Evolutionary conservation across 1,284 basidiomycete genomes (phyloP).

Genomic region (Tilletia indica): DNA sequence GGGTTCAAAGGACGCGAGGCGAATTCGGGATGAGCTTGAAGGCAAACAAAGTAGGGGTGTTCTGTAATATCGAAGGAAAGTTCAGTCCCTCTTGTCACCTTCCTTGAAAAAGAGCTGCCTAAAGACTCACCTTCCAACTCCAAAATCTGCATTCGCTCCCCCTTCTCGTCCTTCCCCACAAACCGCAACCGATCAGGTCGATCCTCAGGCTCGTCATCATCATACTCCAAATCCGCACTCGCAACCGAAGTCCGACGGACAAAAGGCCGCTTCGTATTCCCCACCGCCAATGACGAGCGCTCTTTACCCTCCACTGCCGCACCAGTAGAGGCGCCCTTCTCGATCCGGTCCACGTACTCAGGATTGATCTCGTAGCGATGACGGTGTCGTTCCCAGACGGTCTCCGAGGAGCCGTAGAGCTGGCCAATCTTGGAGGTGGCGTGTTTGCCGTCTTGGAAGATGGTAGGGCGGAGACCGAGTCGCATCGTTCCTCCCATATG

Average conservation of each 20-base stretch:
- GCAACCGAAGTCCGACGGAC: constrained; percentile 1
- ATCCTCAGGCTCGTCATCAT: constrained; percentile 11
- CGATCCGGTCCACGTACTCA: constrained; percentile 72
- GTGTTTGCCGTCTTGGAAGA: constrained; percentile 69
- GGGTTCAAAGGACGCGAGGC: constrained; percentile 98
- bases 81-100: constrained; percentile 46
- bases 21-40: constrained; percentile 98
- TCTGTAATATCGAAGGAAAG: constrained; percentile 59
- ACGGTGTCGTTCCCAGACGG: constrained; percentile 94
- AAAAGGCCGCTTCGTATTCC: constrained; percentile 36
- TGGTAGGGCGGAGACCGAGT: constrained; percentile 86
- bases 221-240: constrained; percentile 9
- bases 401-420: constrained; percentile 79
- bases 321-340: constrained; percentile 45
- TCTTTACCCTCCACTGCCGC: neutral
- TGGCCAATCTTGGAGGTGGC: constrained; percentile 64
- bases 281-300: constrained; percentile 61
- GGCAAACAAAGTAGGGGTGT: constrained; percentile 90
- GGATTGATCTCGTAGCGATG: constrained; percentile 98
- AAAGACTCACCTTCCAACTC: constrained; percentile 63
- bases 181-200: constrained; percentile 61
- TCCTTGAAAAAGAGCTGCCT: neutral
- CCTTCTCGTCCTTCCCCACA: constrained; percentile 88
- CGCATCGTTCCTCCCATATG: constrained; percentile 99
- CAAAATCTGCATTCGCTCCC: constrained; percentile 95